Evolutionary conservation across 768 basidiomycete genomes (phyloP).

Genomic region (Termitomyces sp.): DNA sequence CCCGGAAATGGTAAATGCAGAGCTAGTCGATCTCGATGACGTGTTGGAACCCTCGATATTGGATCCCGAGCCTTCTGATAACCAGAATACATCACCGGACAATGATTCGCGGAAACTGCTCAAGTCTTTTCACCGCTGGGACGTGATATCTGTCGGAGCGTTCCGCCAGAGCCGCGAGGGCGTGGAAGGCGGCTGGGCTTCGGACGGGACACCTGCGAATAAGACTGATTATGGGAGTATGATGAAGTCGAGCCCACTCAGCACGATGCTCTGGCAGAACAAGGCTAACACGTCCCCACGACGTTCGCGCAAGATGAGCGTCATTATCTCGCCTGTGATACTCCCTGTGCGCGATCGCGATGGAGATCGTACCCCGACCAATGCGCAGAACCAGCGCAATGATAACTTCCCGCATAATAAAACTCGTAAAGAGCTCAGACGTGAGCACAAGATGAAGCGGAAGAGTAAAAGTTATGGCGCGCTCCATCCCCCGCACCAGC

Average conservation of each 20-base stretch:
- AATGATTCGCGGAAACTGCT: conserved; percentile 38
- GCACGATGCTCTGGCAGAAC: conserved; percentile 53
- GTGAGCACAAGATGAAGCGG: conserved; percentile 68
- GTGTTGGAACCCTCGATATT: conserved; percentile 75
- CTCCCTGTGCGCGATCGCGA: conserved; percentile 42
- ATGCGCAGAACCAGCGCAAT: conserved; percentile 32
- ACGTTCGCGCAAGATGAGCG: conserved; percentile 27
- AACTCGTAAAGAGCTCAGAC: conserved; percentile 58
- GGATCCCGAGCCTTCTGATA: conserved; percentile 47
- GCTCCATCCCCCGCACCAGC: conserved; percentile 37
- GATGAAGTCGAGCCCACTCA: conserved; percentile 54
- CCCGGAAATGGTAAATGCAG: conserved; percentile 37
- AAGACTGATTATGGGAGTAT: conserved; percentile 42
- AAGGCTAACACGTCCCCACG: conserved; percentile 19
- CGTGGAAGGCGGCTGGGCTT: conserved; percentile 28
- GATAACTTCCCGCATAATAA: conserved; percentile 46
- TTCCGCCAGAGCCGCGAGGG: conserved; percentile 60
- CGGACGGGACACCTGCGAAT: conserved; percentile 30
- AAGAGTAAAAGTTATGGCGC: conserved; percentile 56
- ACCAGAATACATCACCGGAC: conserved; percentile 24
- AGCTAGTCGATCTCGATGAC: conserved; percentile 67
- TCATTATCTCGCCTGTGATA: conserved; percentile 48
- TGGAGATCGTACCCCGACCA: conserved; percentile 55
- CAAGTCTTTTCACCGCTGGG: conserved; percentile 65
- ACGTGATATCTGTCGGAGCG: conserved; percentile 66